Base-by-base conservation (phyloP, 2,329 filamentous ascomycete species). In the Phyllosticta citrichinensis region DNA sequence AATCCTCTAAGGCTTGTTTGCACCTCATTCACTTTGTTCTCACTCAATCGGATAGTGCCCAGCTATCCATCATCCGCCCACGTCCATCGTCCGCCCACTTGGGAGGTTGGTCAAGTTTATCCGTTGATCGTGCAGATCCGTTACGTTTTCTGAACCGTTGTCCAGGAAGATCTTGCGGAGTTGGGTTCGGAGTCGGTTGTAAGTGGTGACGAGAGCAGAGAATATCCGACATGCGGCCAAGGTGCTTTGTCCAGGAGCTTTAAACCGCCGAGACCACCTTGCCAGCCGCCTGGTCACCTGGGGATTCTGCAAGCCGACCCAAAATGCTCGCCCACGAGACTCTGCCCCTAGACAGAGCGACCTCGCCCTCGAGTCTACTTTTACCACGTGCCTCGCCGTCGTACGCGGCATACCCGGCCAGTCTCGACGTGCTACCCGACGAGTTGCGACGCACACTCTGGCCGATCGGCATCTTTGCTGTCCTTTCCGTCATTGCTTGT, bases 401-500 rank as follows among this genome's bases (percentile, higher is more conserved):
- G 14, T 65, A 68, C 62, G 69, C 64, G 53, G 35, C 66, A 5
- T 67, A 62, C 47, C 69, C 69, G 1, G 64, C 73, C 65, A 73
- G 70, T 25, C 55, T 73, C 63, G 68, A 72, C 56, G 67, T 68
- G 25, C 65, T 75, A 27, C 65, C 67, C 0, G 63, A 66, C 2
- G 57, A 67, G 10, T 68, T 70, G 56, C 71, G 69, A 51, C 68
- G 65, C 9, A 79, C 79, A 3, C 71, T 82, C 1, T 76, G 81
- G 35, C 76, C 78, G 1, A 68, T 82, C 22, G 71, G 72, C 1
- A 63, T 79, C 25, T 77, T 79, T 65, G 77, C 79, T 30, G 70
- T 78, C 55, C 66, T 81, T 33, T 81, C 80, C 2, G 68, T 79
- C 30, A 56, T 80, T 52, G 75, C 78, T 25, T 77, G 78, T 3